Base-by-base conservation (phyloP, 78 protist species). In the Dictyostelium intermedium region DNA sequence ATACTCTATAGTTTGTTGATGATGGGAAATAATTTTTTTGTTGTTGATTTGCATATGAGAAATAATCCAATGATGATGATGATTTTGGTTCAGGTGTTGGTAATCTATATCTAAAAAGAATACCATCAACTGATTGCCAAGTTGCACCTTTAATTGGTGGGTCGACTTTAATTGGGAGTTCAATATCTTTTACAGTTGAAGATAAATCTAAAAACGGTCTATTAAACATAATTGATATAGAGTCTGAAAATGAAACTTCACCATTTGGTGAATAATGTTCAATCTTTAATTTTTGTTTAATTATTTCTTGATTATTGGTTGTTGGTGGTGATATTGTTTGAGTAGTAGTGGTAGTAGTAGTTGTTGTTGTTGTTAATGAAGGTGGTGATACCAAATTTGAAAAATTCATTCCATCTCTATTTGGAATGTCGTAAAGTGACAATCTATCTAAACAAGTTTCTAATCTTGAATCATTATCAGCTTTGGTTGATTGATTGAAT, bases 61-160 rank as follows among this genome's bases (percentile, higher is more conserved):
- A n/a, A n/a, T n/a, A n/a, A n/a, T n/a, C n/a, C n/a, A n/a, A n/a
- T n/a, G 8, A 9, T 39, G n/a, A 32, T 66, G 37, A 9, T 66
- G 43, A 11, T n/a, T 6, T 5, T 34, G 43, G 45, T 0, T 72
- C 45, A 18, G 43, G 5, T 16, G 9, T 35, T 77, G 72, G 85
- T 10, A 9, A 27, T 14, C 9, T 20, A 34, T 56, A 77, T 56
- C 18, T 37, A 76, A 80, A 86, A 27, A 69, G 39, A 2, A 76
- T 39, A 35, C 92, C 92, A 27, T 86, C 84, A 20, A 60, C 41
- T 72, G 83, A 76, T 2, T 7, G 13, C 92, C 92, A 86, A 2
- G 7, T 76, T 2, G 78, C 92, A 6, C 30, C 56, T 20, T 27
- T 34, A 1, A 86, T 25, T 18, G n/a, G 41, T 53, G 92, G 92